Evolutionary conservation across 148 eudicot species (phyloP).

Genomic region (Vaccinium darrowii): DNA sequence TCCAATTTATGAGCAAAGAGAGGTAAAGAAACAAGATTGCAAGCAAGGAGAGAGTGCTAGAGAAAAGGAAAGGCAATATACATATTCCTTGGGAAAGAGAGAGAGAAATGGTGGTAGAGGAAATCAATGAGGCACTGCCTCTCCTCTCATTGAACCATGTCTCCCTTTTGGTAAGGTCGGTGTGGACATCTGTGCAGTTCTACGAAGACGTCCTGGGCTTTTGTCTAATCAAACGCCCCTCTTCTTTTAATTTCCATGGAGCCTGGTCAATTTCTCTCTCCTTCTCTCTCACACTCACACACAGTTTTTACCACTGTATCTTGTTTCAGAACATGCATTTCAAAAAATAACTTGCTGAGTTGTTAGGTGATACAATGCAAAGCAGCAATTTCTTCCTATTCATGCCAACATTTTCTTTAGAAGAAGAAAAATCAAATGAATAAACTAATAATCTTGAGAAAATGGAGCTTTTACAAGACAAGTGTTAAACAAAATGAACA

Average conservation of each 20-base stretch:
- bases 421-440: not conserved
- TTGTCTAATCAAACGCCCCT: conserved; percentile 44
- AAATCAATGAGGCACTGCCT: conserved; percentile 28
- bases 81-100: not conserved
- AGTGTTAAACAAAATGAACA: not conserved
- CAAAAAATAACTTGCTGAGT: not conserved
- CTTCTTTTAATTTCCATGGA: conserved; percentile 51
- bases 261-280: conserved; percentile 38
- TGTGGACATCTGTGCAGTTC: conserved; percentile 33
- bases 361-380: not conserved
- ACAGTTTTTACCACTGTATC: not conserved
- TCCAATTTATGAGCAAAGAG: not conserved
- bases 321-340: not conserved
- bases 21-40: not conserved
- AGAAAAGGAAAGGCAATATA: not conserved
- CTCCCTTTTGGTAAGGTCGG: conserved; percentile 40
- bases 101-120: conserved; percentile 17
- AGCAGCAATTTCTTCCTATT: not conserved
- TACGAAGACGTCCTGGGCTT: conserved; percentile 53
- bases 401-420: not conserved
- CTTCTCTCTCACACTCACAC: not conserved
- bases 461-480: not conserved
- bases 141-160: conserved; percentile 47
- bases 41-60: not conserved
- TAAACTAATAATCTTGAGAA: not conserved